phyloP scores from a whole-genome alignment of 305 asterid genomes.

The Fraxinus sp. region DNA sequence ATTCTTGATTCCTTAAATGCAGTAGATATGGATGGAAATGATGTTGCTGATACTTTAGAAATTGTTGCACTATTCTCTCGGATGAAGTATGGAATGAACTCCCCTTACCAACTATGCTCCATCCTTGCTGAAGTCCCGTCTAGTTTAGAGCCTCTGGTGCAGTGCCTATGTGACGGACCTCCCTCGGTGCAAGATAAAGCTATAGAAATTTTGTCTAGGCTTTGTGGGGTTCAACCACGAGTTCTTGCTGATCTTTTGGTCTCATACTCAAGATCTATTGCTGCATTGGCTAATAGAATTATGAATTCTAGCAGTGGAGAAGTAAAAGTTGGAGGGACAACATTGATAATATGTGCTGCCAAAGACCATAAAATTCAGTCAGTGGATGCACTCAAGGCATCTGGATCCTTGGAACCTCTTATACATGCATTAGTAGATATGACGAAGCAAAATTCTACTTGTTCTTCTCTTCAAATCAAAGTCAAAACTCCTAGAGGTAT shows the following conservation, averaged over 20 bases:
- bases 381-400: conserved; percentile 56
- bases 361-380: conserved; percentile 56
- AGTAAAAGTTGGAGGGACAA: conserved; percentile 75
- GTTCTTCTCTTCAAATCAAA: conserved; percentile 49
- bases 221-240: conserved; percentile 68
- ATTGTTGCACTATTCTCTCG: conserved; percentile 53
- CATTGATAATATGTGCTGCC: conserved; percentile 68
- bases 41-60: conserved; percentile 61
- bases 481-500: conserved; percentile 53
- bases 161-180: conserved; percentile 69
- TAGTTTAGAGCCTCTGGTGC: conserved; percentile 61
- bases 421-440: conserved; percentile 62
- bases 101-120: conserved; percentile 44
- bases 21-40: conserved; percentile 57
- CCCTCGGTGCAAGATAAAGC: conserved; percentile 63
- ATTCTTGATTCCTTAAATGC: conserved; percentile 64
- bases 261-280: conserved; percentile 48
- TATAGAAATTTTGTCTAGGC: conserved; percentile 70
- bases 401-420: conserved; percentile 70
- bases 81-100: conserved; percentile 54
- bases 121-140: conserved; percentile 64
- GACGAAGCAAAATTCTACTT: conserved; percentile 56
- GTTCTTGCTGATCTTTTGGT: conserved; percentile 52
- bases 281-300: conserved; percentile 66
- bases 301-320: conserved; percentile 67